Conservation (phyloP, 306 rosid species). For the Luffa aegyptiaca region DNA sequence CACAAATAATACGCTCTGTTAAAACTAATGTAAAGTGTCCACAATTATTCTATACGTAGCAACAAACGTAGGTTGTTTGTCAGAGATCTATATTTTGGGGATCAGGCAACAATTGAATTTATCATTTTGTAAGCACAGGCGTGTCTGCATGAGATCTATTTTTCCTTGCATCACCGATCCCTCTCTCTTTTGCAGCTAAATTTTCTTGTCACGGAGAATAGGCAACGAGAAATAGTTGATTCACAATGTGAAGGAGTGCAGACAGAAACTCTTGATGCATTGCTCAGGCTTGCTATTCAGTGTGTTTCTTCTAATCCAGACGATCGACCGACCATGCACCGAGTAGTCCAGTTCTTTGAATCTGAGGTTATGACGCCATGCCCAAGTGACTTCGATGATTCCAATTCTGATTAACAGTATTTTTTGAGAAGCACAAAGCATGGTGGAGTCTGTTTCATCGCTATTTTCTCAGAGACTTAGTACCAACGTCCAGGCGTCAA, state of each 20-base stretch:
- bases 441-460: background rate
- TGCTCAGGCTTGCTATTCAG: conserved; percentile 72
- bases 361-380: conserved; percentile 95
- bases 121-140: background rate
- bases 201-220: conserved; percentile 67
- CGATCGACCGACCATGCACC: conserved; percentile 94
- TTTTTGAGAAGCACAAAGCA: background rate
- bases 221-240: conserved; percentile 83
- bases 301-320: conserved; percentile 89
- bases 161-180: background rate
- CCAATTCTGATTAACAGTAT: conserved; percentile 53
- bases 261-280: conserved; percentile 79
- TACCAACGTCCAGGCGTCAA: background rate
- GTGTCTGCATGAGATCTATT: background rate
- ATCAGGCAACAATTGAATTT: background rate
- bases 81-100: background rate
- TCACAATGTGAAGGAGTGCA: conserved; percentile 74
- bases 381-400: conserved; percentile 92
- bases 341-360: conserved; percentile 89
- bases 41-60: background rate
- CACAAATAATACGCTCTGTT: background rate
- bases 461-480: background rate
- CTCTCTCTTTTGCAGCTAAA: conserved; percentile 49
- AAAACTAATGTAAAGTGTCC: background rate
- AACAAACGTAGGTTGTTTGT: background rate